Conservation (phyloP, 352 stramenopile species). For the Pythium monospermum region DNA sequence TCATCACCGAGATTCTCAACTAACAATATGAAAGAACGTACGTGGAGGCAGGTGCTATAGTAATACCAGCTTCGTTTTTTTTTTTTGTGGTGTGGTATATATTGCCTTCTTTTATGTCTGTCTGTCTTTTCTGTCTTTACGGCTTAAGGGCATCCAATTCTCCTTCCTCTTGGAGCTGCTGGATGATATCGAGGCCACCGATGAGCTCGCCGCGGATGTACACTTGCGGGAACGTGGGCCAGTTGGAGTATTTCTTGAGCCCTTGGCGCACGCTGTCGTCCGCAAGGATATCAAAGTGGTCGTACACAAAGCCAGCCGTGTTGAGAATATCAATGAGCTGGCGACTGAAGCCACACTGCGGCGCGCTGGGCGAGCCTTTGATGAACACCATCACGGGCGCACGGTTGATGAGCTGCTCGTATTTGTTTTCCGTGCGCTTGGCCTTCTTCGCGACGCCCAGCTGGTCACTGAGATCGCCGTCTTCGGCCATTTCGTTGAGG, state of each 20-base stretch:
- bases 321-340: conserved; percentile 94
- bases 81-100: no score
- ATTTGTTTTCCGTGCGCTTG: conserved; percentile 78
- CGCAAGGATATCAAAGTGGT: conserved; percentile 96
- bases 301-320: conserved; percentile 88
- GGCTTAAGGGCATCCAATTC: conserved; percentile 79
- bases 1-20: conserved; percentile 76
- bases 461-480: conserved; percentile 87
- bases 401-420: conserved; percentile 87
- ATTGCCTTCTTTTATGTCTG: no score
- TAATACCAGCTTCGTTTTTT: no score
- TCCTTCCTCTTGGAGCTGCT: conserved; percentile 91
- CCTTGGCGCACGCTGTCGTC: conserved; percentile 96
- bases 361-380: conserved; percentile 91
- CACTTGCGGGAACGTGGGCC: conserved; percentile 97
- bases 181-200: conserved; percentile 96
- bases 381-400: conserved; percentile 98
- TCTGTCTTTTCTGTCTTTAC: no score
- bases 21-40: conserved; percentile 21
- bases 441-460: conserved; percentile 86
- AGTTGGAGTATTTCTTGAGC: conserved; percentile 97
- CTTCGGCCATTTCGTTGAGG: conserved; percentile 91
- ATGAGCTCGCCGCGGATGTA: conserved; percentile 97
- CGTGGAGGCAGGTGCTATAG: conserved; percentile 1
- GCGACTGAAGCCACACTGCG: conserved; percentile 95